phyloP scores from a whole-genome alignment of 257 asterid species.

The Nicotiana noctiflora region DNA sequence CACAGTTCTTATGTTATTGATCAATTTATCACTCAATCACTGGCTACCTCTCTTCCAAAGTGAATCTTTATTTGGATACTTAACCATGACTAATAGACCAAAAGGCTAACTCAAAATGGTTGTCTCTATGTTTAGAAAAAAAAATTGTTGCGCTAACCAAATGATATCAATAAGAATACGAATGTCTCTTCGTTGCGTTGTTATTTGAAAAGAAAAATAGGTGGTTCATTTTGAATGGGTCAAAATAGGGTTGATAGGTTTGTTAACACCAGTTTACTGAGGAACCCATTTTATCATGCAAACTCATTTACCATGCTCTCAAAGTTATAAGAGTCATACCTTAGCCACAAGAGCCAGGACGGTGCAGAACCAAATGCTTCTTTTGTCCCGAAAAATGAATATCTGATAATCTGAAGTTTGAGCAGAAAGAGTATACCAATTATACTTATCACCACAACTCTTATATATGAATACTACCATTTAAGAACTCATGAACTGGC shows the following conservation, averaged over 20 bases:
- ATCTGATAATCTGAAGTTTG: no score
- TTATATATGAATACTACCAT: neutral
- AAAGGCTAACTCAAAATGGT: no score
- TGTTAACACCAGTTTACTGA: neutral
- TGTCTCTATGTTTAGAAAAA: no score
- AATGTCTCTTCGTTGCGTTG: neutral
- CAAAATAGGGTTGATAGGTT: neutral
- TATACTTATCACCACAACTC: neutral
- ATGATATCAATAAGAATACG: no score
- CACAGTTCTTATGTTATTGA: no score
- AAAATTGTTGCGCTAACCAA: no score
- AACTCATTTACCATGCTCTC: neutral
- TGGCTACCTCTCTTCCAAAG: no score
- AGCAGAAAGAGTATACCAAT: neutral
- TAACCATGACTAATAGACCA: no score
- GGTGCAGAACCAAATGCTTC: constrained; percentile 75
- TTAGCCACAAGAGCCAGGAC: constrained; percentile 77
- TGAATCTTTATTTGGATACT: no score
- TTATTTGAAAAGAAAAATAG: neutral
- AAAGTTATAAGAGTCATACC: constrained; percentile 11
- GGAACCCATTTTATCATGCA: neutral
- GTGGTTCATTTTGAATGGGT: neutral
- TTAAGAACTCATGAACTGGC: neutral
- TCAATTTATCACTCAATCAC: no score
- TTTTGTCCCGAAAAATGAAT: constrained; percentile 66